phyloP scores from a whole-genome alignment of 306 rosid species.

The Acacia confusa region DNA sequence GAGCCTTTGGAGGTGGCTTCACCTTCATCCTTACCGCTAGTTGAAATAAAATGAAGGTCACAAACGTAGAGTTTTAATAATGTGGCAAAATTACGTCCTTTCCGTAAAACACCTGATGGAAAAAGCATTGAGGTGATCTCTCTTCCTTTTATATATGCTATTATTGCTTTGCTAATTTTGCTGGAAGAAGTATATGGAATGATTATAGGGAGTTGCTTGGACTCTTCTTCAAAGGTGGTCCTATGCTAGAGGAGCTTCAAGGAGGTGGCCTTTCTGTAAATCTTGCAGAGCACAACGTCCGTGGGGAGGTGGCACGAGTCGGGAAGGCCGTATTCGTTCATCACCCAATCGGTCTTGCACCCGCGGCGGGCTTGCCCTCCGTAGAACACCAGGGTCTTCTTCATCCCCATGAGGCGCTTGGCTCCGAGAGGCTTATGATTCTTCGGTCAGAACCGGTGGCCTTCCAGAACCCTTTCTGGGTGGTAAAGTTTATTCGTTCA shows the following conservation, averaged over 20 bases:
- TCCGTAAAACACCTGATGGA: no score
- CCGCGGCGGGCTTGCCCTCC: conserved; percentile 89
- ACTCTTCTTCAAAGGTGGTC: conserved; percentile 77
- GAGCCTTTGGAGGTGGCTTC: no score
- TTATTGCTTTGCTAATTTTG: no score
- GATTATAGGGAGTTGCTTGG: conserved; percentile 36
- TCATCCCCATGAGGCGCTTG: conserved; percentile 69
- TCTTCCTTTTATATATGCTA: no score
- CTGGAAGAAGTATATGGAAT: no score
- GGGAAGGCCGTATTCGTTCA: conserved; percentile 96
- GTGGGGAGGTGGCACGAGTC: conserved; percentile 59
- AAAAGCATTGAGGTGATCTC: no score
- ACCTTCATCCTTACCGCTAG: no score
- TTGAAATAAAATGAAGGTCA: no score
- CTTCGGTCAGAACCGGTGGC: conserved; percentile 94
- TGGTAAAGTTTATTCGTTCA: no score
- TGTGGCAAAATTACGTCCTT: no score
- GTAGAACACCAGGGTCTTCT: conserved; percentile 93
- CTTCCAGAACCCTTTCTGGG: conserved; percentile 90
- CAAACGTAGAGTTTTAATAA: no score
- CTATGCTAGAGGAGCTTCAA: conserved; percentile 91
- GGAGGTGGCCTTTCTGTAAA: conserved; percentile 94
- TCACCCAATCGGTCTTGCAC: conserved; percentile 91
- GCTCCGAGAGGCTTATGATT: conserved; percentile 70
- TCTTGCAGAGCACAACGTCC: conserved; percentile 92